Conservation (phyloP, 1,284 basidiomycete species). For the Cerrena zonata region DNA sequence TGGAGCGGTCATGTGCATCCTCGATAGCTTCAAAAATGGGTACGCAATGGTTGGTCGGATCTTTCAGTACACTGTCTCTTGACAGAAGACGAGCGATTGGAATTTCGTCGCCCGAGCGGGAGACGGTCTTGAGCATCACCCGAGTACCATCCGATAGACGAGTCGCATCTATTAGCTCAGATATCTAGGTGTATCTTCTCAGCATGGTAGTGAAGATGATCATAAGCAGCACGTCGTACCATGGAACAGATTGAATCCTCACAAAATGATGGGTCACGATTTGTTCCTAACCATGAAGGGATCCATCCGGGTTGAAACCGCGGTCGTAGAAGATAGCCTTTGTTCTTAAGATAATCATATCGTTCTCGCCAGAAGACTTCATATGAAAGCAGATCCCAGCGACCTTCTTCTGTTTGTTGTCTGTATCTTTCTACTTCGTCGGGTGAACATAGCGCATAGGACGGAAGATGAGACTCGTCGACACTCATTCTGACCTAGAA, state of each 20-base stretch:
- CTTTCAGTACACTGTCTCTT: background rate
- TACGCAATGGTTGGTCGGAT: conserved; percentile 20
- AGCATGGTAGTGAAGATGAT: background rate
- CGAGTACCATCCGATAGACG: background rate
- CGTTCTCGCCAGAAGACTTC: background rate
- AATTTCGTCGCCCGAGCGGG: conserved; percentile 16
- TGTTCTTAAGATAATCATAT: background rate
- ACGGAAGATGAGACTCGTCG: background rate
- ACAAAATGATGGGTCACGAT: background rate
- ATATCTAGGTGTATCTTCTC: background rate
- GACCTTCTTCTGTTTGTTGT: background rate
- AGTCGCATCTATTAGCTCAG: background rate
- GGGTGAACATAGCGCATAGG: background rate
- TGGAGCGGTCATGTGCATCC: conserved; percentile 9
- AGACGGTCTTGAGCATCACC: background rate
- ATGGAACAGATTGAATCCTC: background rate
- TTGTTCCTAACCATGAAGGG: conserved; percentile 1
- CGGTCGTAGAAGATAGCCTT: background rate
- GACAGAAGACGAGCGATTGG: background rate
- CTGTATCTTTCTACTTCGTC: background rate
- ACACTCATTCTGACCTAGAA: background rate
- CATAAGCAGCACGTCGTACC: background rate
- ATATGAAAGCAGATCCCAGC: background rate
- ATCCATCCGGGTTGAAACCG: background rate
- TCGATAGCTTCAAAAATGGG: conserved; percentile 18